Evolutionary conservation across 345 rosid genomes (phyloP).

Genomic region (Salix koriyanagi): DNA sequence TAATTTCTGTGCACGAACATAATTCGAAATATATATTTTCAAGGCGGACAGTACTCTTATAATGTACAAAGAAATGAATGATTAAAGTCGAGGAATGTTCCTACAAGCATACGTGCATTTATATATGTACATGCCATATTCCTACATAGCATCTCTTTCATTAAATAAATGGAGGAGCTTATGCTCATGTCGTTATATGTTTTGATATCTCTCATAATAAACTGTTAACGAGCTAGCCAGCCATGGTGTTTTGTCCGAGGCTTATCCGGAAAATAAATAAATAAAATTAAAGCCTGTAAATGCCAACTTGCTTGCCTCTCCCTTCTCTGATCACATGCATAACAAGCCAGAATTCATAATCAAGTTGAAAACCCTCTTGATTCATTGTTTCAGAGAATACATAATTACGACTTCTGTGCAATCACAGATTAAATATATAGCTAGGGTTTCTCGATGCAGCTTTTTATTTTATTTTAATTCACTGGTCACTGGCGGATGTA

Average conservation of each 20-base stretch:
- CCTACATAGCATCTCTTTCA: not conserved
- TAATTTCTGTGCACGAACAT: too few relatives aligned
- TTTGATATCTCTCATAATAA: too few relatives aligned
- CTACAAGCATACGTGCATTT: not conserved
- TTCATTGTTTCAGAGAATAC: not conserved
- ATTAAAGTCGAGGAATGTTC: conserved; percentile 9
- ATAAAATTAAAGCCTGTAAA: too few relatives aligned
- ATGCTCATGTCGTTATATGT: too few relatives aligned
- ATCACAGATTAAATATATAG: not conserved
- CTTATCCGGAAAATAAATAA: too few relatives aligned
- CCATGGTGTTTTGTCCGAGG: too few relatives aligned
- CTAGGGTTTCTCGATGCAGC: not conserved
- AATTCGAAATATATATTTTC: too few relatives aligned
- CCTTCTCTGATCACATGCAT: too few relatives aligned
- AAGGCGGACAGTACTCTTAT: not conserved
- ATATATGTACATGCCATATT: not conserved
- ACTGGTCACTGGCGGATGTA: not conserved
- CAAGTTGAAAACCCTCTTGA: not conserved
- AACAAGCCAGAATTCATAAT: too few relatives aligned
- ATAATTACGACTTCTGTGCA: not conserved
- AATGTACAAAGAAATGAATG: not conserved
- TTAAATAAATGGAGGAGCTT: not conserved
- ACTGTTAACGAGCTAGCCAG: too few relatives aligned
- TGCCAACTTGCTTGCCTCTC: too few relatives aligned
- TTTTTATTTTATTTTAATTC: not conserved